Base-by-base conservation (phyloP, 2,329 filamentous ascomycete species). In the Spiromastix sp. region DNA sequence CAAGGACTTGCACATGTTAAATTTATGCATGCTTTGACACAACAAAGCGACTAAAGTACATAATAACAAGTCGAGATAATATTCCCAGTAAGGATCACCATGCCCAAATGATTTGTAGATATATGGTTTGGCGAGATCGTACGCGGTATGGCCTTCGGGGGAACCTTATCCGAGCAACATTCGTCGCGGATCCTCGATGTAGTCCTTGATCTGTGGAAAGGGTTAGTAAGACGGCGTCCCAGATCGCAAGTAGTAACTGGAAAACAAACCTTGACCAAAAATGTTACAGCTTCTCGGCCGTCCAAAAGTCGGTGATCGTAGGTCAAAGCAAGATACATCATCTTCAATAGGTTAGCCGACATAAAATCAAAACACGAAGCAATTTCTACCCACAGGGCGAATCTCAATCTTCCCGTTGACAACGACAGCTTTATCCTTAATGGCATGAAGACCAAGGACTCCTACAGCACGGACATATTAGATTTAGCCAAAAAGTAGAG, bases 261-360 rank as follows among this genome's bases (percentile, higher is more conserved):
- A 13, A 4, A 36, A 49, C 51, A 35, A 48, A 63, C 71, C 75
- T 93, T 94, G 42, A 96, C 81, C 48, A 96, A 70, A 72, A 96
- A 96, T 43, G 89, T 91, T 26, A 94, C 86, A 30, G 89, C 91
- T 67, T 96, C 89, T 57, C 89, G 78, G 33, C 91, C 91, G 60
- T 96, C 91, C 16, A 98, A 71, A 32, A 98, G 76, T 56, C 91
- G 83, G 67, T 98, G 91, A 60, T 98, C 91, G 57, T 98, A 98
- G 10, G 91, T 98, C 41, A 98, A 72, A 27, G 91, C 91, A 45
- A 98, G 75, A 63, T 94, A 96, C 91, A 98, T 98, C 86, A 98
- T 96, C 65, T 74, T 42, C 18, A 22, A 34, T 34, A 37, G 5
- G 5, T 16, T 19, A 12, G 15, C n/a, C 24, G 11, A 12, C 13